phyloP scores from a whole-genome alignment of 2,329 filamentous ascomycete genomes.

The Penicillium sp. region DNA sequence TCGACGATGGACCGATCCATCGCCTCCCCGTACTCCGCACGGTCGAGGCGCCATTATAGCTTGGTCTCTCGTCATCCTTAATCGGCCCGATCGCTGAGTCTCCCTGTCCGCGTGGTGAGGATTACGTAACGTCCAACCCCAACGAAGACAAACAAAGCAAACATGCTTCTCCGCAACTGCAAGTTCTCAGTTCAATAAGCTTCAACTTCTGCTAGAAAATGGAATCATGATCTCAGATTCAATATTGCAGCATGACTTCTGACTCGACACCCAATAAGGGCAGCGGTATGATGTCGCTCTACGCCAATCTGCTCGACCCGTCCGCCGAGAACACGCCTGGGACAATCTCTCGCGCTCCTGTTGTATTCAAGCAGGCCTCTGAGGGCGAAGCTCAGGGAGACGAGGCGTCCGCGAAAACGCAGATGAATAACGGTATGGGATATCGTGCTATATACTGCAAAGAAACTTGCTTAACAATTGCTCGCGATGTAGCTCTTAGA shows the following conservation, averaged over 20 bases:
- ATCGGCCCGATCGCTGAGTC: conserved; percentile 12
- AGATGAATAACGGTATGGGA: conserved; percentile 65
- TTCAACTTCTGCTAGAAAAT: not conserved
- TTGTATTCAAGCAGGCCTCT: conserved; percentile 68
- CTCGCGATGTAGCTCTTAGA: conserved; percentile 63
- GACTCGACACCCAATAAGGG: conserved; percentile 39
- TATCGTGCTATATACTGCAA: conserved; percentile 27
- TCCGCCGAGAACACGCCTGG: conserved; percentile 51
- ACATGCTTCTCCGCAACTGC: not conserved
- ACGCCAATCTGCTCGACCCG: conserved; percentile 78
- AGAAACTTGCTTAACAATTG: conserved; percentile 32
- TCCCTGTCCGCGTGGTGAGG: not conserved
- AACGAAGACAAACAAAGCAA: conserved; percentile 27
- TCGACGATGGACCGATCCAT: not conserved
- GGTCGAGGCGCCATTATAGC: not conserved
- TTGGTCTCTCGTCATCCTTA: conserved; percentile 4
- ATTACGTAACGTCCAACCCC: conserved; percentile 4
- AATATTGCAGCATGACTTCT: conserved; percentile 34
- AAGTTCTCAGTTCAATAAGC: not conserved
- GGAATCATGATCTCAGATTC: not conserved
- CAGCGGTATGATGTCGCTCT: conserved; percentile 69
- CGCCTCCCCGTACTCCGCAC: not conserved
- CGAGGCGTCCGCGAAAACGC: conserved; percentile 65
- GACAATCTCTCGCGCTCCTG: conserved; percentile 77
- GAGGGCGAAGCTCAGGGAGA: conserved; percentile 54